phyloP scores from a whole-genome alignment of 257 asterid species.

The Echites panduratus region DNA sequence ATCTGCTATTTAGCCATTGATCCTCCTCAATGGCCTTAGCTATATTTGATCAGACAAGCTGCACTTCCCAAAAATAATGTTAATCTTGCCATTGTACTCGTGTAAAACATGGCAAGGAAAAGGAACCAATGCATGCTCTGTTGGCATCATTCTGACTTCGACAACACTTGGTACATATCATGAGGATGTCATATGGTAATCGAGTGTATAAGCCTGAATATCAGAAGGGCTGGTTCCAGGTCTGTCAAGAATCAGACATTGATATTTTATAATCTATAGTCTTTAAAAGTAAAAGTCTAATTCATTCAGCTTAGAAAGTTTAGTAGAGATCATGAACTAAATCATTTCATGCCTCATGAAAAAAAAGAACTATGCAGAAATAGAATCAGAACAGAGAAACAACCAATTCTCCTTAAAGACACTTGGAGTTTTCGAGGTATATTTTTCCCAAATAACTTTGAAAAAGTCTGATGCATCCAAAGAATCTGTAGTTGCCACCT shows the following conservation, averaged over 20 bases:
- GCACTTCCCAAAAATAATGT: not conserved
- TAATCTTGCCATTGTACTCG: not conserved
- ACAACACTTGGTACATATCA: not conserved
- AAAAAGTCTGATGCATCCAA: not conserved
- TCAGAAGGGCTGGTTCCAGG: slow-evolving; percentile 96
- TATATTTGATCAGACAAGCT: not conserved
- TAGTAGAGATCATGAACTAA: not conserved
- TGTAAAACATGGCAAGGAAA: not conserved
- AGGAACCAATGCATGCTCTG: not conserved
- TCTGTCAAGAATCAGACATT: slow-evolving; percentile 38
- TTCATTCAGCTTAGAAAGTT: not conserved
- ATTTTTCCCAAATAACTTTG: not conserved
- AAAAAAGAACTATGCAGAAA: not conserved
- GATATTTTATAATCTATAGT: too few species aligned
- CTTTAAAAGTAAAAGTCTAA: too few species aligned
- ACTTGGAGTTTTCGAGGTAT: not conserved
- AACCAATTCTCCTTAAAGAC: not conserved
- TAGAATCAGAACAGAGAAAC: too few species aligned
- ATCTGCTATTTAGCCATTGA: not conserved
- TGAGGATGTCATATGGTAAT: slow-evolving; percentile 60
- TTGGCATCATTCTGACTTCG: not conserved
- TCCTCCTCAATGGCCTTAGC: not conserved
- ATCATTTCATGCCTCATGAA: not conserved
- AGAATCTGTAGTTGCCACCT: not conserved
- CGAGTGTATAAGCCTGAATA: slow-evolving; percentile 70